Evolutionary conservation across 805 yeast genomes (phyloP), one percentile per base, ranked within the genome.

Genomic region (Yamadazyma paraphyllophila): DNA sequence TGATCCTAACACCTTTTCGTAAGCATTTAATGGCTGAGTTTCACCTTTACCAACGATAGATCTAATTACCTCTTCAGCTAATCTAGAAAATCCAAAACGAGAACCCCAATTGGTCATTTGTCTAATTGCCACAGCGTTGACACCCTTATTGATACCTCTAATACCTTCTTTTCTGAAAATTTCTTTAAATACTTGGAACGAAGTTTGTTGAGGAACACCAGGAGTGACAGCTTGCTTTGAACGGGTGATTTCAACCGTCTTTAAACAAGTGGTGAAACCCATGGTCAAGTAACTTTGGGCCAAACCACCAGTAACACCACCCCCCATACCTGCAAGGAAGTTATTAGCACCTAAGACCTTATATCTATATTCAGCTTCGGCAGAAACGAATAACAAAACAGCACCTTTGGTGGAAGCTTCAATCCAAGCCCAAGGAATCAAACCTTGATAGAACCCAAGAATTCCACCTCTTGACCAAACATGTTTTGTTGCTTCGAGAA

Each of bases 61-160:
- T 61, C 88, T 82, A 59, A 94, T 89, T 3, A 70, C 73, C 56
- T 88, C 92, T 74, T 94, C 99, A 27, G 96, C 95, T 60, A 91
- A 77, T 63, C 99, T 81, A 2, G 96, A 78, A 34, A 94, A 77
- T 30, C 98, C 99, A 60, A 91, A 92, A 63, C 99, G 80, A 14
- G 97, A 89, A 42, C 99, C 99, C 99, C 99, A 94, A 70, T 94
- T 94, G 55, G 98, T 92, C 88, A 89, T 86, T 67, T 94, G 99
- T 72, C 99, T 85, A 55, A 92, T 85, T n/a, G 98, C 98, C 48
- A 92, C 97, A 7, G 99, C 99, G 63, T 92, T 92, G 48, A 92
- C 98, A 66, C 99, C 99, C 72, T 87, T 90, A 72, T 94, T 92
- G 64, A 94, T 89, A 58, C 99, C 99, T 55, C 84, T 77, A 47